phyloP scores from a whole-genome alignment of 208 protist species.

The Leishmania martiniquensis region DNA sequence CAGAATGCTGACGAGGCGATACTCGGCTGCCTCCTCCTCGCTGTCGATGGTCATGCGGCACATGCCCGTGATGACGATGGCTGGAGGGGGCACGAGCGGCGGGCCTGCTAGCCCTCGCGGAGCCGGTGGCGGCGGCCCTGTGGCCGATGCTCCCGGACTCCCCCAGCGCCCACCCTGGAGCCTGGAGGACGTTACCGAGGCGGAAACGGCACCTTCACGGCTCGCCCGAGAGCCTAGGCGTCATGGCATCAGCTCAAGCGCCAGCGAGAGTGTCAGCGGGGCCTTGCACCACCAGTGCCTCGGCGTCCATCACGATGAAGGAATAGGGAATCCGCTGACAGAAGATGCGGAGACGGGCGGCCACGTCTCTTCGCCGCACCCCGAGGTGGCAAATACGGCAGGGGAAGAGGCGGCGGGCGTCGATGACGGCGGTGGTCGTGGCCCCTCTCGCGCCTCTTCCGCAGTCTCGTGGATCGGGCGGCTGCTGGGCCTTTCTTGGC shows the following conservation, averaged over 20 bases:
- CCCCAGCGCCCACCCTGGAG: slow-evolving; percentile 11
- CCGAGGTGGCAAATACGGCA: background rate
- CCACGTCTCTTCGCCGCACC: background rate
- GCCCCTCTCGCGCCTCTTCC: background rate
- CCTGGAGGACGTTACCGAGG: slow-evolving; percentile 26
- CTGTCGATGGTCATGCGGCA: slow-evolving; percentile 12
- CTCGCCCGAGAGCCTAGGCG: slow-evolving; percentile 8
- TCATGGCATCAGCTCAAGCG: no score
- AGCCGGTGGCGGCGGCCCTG: background rate
- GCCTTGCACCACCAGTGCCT: background rate
- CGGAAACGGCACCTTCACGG: background rate
- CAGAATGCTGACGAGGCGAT: slow-evolving; percentile 23
- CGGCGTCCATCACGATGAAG: background rate
- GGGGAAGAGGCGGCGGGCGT: background rate
- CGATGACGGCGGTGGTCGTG: background rate
- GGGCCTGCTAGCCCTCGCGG: background rate
- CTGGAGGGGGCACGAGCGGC: background rate
- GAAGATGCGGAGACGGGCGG: background rate
- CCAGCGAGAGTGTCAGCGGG: background rate
- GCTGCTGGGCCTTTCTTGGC: slow-evolving; percentile 14
- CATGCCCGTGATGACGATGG: background rate
- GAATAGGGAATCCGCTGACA: background rate
- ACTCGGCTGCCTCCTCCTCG: slow-evolving; percentile 11
- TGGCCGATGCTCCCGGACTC: background rate
- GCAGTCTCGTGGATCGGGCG: slow-evolving; percentile 20